phyloP scores from a whole-genome alignment of 768 basidiomycete species.

The Termitomyces sp. region DNA sequence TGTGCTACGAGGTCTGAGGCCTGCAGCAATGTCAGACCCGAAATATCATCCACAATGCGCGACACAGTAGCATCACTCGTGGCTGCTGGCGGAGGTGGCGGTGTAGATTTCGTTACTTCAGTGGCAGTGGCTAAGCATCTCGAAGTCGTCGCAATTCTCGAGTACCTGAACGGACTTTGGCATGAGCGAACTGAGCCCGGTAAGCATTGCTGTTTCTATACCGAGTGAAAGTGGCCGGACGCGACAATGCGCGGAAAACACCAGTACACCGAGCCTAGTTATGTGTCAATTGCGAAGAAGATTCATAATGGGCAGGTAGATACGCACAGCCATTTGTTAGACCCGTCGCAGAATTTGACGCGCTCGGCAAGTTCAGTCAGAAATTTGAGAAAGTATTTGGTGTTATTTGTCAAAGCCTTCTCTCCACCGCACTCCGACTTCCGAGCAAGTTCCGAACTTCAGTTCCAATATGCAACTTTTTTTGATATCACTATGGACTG shows the following conservation, averaged over 20 bases:
- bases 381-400: conserved; percentile 33
- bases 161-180: conserved; percentile 22
- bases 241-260: conserved; percentile 35
- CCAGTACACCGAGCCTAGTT: conserved; percentile 39
- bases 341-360: conserved; percentile 8
- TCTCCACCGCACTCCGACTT: conserved; percentile 4
- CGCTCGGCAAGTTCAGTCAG: conserved; percentile 19
- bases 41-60: conserved; percentile 91
- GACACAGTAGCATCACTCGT: conserved; percentile 62
- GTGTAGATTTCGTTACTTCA: conserved; percentile 32
- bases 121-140: conserved; percentile 58
- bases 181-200: conserved; percentile 6
- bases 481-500: no score
- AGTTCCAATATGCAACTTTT: no score
- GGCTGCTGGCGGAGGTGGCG: conserved; percentile 30
- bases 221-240: conserved; percentile 31
- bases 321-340: conserved; percentile 36
- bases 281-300: neutral
- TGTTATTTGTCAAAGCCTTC: conserved; percentile 20
- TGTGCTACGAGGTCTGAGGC: conserved; percentile 91
- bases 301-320: neutral
- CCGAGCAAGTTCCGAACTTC: neutral
- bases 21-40: conserved; percentile 81
- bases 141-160: conserved; percentile 31
- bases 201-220: conserved; percentile 15